phyloP scores from a whole-genome alignment of 352 stramenopile genomes.

The Pythium rhizo-oryzae region DNA sequence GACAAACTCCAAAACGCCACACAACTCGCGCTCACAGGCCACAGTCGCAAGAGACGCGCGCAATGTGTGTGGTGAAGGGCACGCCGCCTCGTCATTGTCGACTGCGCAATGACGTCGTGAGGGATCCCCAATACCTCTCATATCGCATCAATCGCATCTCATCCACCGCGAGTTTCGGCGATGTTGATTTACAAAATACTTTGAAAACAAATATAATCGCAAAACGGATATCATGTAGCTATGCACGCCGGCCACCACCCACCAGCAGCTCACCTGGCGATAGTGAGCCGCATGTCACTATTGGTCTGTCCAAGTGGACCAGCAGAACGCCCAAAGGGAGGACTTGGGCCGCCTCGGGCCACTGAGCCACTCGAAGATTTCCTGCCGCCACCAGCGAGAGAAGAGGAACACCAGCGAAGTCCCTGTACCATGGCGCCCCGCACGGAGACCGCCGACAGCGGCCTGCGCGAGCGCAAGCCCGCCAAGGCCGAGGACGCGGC shows the following conservation, averaged over 20 bases:
- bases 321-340: background rate
- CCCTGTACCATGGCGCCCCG: constrained; percentile 25
- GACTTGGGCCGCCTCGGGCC: background rate
- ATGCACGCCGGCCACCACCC: constrained; percentile 14
- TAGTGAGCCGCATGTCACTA: constrained; percentile 18
- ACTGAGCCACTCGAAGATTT: constrained; percentile 23
- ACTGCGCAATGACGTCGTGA: constrained; percentile 17
- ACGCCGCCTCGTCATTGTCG: constrained; percentile 22
- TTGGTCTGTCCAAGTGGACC: background rate
- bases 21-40: background rate
- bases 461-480: constrained; percentile 65
- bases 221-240: constrained; percentile 16
- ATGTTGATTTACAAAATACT: background rate
- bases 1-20: background rate
- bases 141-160: background rate
- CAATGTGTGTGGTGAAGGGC: constrained; percentile 25
- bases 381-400: background rate
- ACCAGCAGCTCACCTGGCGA: constrained; percentile 20
- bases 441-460: constrained; percentile 24
- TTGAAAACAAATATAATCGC: background rate
- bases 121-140: constrained; percentile 1
- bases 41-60: constrained; percentile 27
- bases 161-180: background rate
- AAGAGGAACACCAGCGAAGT: constrained; percentile 18
- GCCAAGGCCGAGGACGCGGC: constrained; percentile 20